These are phyloP conservation scores for Kwoniella europaea DNA, from an alignment of 768 basidiomycete species.

Conservation along the genomic window DNA sequence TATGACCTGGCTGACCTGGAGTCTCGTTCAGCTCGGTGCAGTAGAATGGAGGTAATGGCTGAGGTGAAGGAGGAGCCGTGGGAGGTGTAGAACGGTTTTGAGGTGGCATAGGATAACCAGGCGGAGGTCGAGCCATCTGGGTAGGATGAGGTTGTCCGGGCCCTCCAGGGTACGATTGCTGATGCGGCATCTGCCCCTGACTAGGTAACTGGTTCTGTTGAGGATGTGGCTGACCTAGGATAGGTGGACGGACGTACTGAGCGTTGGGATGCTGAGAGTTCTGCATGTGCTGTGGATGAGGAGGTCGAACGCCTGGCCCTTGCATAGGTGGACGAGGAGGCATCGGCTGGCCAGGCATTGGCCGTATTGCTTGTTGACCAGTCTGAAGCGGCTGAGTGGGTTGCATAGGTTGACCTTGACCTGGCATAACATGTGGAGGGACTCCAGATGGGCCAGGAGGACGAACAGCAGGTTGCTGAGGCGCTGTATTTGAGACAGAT, in stretches of 20 bases:
- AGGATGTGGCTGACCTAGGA: conserved; percentile 6
- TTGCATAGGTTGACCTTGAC: background rate
- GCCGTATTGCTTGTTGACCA: conserved; percentile 14
- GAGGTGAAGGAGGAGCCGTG: conserved; percentile 38
- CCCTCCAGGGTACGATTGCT: conserved; percentile 2
- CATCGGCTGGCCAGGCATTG: conserved; percentile 17
- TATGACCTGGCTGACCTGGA: conserved; percentile 52
- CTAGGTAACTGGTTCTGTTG: conserved; percentile 5
- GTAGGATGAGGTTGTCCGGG: conserved; percentile 11
- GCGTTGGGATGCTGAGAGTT: conserved; percentile 5
- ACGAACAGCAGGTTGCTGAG: background rate
- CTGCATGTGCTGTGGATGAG: background rate
- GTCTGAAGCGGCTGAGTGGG: conserved; percentile 7
- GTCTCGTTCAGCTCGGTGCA: conserved; percentile 66
- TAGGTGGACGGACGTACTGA: conserved; percentile 1
- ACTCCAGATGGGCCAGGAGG: background rate
- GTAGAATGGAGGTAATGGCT: conserved; percentile 54
- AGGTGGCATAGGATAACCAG: conserved; percentile 16
- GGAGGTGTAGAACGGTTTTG: conserved; percentile 23
- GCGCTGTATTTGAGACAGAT: background rate
- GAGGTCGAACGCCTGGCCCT: conserved; percentile 20
- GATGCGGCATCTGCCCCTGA: background rate
- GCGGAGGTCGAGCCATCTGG: conserved; percentile 19
- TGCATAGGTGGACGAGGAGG: conserved; percentile 16
- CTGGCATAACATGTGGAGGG: background rate